Percentiles rank a stretch among this genome's conserved stretches.
These are phyloP conservation scores for Raddia guianensis DNA, from an alignment of 176 grass and related monocot species.

Conservation along the genomic window DNA sequence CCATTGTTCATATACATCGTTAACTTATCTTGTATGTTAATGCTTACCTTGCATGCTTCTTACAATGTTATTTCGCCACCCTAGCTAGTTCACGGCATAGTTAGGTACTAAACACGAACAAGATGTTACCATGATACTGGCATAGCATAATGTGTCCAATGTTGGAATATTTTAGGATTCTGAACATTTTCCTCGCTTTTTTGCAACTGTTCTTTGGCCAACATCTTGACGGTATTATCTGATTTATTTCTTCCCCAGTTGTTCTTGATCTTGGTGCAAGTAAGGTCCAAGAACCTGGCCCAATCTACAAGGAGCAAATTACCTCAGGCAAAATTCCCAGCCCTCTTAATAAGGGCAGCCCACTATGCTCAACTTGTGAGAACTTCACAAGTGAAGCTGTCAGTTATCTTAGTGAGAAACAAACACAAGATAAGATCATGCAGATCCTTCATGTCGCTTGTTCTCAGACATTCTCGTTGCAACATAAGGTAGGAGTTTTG, in stretches of 20 bases:
- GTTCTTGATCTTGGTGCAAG: slow-evolving; percentile 13
- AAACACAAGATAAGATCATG: slow-evolving; percentile 64
- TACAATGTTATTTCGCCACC: not conserved
- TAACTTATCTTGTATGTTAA: not conserved
- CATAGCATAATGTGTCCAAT: not conserved
- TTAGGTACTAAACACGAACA: not conserved
- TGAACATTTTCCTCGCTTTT: not conserved
- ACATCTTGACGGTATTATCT: not conserved
- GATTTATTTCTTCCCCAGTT: slow-evolving; percentile 16
- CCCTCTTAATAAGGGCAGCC: slow-evolving; percentile 29
- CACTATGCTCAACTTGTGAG: slow-evolving; percentile 60
- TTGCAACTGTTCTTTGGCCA: slow-evolving; percentile 1
- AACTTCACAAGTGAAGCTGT: slow-evolving; percentile 55
- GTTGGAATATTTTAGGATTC: not conserved
- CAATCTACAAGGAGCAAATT: slow-evolving; percentile 6
- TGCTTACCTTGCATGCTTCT: not conserved
- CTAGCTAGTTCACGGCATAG: not conserved
- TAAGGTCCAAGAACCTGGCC: not conserved
- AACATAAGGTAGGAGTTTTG: slow-evolving; percentile 63
- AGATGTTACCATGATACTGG: not conserved
- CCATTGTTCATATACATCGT: not conserved
- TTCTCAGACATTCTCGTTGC: slow-evolving; percentile 56
- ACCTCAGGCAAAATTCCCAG: slow-evolving; percentile 37
- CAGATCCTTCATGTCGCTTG: slow-evolving; percentile 68
- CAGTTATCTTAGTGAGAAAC: slow-evolving; percentile 57